Evolutionary conservation across 257 asterid species (phyloP).

Genomic region (Petunia secreta): DNA sequence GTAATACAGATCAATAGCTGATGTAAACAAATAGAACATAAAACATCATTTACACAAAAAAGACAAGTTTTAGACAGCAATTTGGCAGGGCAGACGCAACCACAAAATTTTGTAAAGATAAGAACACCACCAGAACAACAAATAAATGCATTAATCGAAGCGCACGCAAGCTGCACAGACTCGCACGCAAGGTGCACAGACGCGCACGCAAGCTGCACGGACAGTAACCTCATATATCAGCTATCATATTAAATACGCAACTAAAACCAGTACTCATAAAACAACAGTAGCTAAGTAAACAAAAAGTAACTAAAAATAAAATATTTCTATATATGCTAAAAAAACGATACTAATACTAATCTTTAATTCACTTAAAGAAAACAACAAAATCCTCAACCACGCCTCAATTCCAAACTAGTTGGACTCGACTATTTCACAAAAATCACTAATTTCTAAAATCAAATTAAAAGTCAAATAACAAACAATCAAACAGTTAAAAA

Average conservation of each 20-base stretch:
- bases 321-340: constrained; percentile 24
- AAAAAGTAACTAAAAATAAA: neutral
- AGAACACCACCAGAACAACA: neutral
- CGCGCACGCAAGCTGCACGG: no score
- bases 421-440: neutral
- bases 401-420: neutral
- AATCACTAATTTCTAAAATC: neutral
- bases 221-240: neutral
- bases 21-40: neutral
- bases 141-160: neutral
- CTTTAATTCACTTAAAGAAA: no score
- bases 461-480: neutral
- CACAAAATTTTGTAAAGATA: neutral
- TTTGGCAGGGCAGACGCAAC: neutral
- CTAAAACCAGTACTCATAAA: neutral
- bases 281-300: neutral
- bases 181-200: no score
- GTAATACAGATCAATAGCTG: constrained; percentile 23
- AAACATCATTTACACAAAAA: neutral
- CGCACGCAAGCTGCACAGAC: no score
- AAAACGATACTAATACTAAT: neutral
- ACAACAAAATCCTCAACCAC: neutral
- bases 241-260: neutral
- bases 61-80: neutral
- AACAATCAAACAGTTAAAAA: neutral